Evolutionary conservation across 495 filamentous ascomycete species (phyloP).

Genomic region (Penicillium simplicissimum): DNA sequence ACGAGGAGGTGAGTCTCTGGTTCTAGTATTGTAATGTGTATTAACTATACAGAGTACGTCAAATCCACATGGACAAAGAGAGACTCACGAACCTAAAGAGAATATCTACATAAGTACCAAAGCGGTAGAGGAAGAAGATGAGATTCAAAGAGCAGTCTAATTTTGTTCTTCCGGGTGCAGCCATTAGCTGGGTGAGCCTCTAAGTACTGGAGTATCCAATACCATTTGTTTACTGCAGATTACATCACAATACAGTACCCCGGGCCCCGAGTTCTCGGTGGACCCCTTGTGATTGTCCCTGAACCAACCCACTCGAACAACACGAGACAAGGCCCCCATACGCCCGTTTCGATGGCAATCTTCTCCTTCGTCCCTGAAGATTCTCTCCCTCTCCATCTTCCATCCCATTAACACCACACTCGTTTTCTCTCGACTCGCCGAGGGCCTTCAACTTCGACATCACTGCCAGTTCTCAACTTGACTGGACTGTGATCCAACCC

Average conservation of each 20-base stretch:
- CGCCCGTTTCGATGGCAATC: neutral
- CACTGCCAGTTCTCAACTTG: conserved; percentile 4
- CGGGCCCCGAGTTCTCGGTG: neutral
- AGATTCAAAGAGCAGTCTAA: neutral
- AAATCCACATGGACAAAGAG: neutral
- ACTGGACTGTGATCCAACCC: conserved; percentile 7
- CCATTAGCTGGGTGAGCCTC: neutral
- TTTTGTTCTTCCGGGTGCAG: neutral
- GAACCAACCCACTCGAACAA: neutral
- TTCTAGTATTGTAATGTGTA: neutral
- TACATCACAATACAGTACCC: conserved; percentile 1
- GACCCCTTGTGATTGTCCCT: conserved; percentile 3
- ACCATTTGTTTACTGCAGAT: neutral
- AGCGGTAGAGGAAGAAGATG: neutral
- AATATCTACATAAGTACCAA: neutral
- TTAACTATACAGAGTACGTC: neutral
- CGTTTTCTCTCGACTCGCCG: conserved; percentile 6
- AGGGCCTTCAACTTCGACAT: conserved; percentile 3
- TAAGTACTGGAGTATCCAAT: neutral
- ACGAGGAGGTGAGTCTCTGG: neutral
- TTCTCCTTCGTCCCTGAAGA: conserved; percentile 4
- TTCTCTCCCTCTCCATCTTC: conserved; percentile 2
- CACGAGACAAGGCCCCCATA: neutral
- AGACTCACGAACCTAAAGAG: conserved; percentile 4
- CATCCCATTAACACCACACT: conserved; percentile 7